Evolutionary conservation across 805 yeast species (phyloP), one percentile per base, ranked within the genome.

Genomic region (Wickerhamiella qilinensis): DNA sequence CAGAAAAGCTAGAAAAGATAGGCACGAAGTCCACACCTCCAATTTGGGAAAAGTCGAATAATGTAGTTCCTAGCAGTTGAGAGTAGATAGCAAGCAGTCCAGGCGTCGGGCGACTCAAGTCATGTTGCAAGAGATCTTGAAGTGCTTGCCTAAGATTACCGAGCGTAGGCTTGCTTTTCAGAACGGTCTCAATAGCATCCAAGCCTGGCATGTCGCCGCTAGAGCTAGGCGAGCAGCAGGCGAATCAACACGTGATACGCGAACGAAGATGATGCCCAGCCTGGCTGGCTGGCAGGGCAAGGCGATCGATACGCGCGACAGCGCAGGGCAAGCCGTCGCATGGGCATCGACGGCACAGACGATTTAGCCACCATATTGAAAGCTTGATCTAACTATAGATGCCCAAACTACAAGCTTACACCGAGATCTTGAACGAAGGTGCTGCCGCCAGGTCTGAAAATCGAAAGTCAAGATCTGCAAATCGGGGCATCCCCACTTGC

Each of bases 1-100:
- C 27, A 24, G 12, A 8, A 24, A 9, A 24, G 27, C 12, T 24
- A 9, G 27, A 24, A 12, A 24, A 24, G 8, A 24, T 12, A 24
- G 27, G 27, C 12, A 9, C 12, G 27, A 24, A 24, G 27, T 24
- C 27, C 8, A 24, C 12, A 12, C 27, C 27, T 24, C 11, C 8
- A 24, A 24, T 12, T 12, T 24, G 11, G 27, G 8, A 12, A 12
- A 24, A 24, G 12, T 24, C 27, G 27, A 9, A 24, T 8, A 24
- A 8, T 24, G 27, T 85, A 94, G 58, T 86, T 91, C 62, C 25
- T 11, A 22, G 25, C 25, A 22, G 25, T 11, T 6, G 9, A 11
- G 25, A 6, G 25, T 7, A 22, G 9, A 22, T 11, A 11, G 9
- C 25, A 11, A 6, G 25, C 25, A 11, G 11, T 6, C 25, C 25